These are phyloP conservation scores for Capsicum baccatum DNA, from an alignment of 257 asterid genomes.

Conservation along the genomic window DNA sequence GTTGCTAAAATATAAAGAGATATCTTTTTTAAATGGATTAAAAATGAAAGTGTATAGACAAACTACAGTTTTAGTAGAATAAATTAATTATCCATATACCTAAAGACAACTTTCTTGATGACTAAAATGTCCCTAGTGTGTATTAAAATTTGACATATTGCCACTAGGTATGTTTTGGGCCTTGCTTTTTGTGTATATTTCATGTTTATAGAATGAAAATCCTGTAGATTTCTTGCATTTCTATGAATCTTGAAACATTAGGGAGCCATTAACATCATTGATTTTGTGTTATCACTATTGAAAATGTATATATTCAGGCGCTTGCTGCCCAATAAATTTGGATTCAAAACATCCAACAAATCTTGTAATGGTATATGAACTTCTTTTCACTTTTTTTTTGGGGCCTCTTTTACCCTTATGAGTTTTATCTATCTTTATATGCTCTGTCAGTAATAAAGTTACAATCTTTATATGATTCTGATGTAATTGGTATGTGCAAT, in stretches of 20 bases:
- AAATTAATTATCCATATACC: no score
- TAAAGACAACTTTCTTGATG: constrained; percentile 21
- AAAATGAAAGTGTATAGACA: no score
- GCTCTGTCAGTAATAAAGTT: neutral
- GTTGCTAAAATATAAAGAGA: no score
- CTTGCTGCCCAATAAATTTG: constrained; percentile 45
- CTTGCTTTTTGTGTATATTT: neutral
- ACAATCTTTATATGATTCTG: neutral
- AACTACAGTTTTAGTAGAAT: no score
- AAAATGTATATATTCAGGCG: constrained; percentile 70
- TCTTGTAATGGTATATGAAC: constrained; percentile 52
- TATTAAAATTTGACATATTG: constrained; percentile 25
- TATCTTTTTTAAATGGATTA: no score
- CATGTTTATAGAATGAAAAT: neutral
- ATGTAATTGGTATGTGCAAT: neutral
- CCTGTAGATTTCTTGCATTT: constrained; percentile 27
- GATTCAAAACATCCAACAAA: constrained; percentile 46
- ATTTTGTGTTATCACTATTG: constrained; percentile 33
- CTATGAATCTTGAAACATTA: constrained; percentile 17
- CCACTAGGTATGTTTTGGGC: constrained; percentile 33
- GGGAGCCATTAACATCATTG: constrained; percentile 10
- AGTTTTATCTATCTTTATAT: neutral
- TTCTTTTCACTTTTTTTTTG: constrained; percentile 11
- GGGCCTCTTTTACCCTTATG: neutral
- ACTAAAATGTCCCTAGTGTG: constrained; percentile 37